Evolutionary conservation across 139 green algal genomes (phyloP).

Genomic region (Chloropicon primus): DNA sequence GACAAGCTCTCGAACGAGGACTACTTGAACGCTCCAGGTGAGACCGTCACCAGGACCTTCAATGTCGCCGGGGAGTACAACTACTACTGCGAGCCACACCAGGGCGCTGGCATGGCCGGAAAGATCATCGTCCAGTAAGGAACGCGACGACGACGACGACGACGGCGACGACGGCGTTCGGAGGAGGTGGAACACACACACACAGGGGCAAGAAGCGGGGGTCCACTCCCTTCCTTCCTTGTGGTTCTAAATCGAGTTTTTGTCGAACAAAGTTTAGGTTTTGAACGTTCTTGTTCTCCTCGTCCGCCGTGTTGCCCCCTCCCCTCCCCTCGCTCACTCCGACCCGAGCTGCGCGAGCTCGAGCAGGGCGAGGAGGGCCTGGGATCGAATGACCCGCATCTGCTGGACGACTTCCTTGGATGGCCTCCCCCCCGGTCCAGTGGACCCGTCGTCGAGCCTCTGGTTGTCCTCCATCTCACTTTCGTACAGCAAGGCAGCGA

Average conservation of each 20-base stretch:
- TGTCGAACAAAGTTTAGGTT: no score
- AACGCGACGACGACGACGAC: background rate
- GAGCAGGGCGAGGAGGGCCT: background rate
- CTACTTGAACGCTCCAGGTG: conserved; percentile 76
- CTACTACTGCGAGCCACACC: conserved; percentile 94
- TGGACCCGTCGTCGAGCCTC: no score
- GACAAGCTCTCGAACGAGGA: conserved; percentile 73
- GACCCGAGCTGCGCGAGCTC: background rate
- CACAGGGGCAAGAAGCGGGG: no score
- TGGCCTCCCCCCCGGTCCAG: background rate
- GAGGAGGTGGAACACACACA: no score
- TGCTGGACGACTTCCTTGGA: background rate
- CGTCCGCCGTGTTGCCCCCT: no score
- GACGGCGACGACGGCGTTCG: no score
- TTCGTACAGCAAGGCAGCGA: background rate
- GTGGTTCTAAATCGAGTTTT: no score
- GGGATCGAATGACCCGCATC: background rate
- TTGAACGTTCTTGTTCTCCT: no score
- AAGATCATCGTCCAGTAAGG: conserved; percentile 65
- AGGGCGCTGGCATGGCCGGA: conserved; percentile 80
- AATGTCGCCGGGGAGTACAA: conserved; percentile 55
- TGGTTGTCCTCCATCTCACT: background rate
- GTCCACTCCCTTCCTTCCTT: no score
- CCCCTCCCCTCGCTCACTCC: background rate
- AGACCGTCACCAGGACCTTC: conserved; percentile 62